phyloP scores from a whole-genome alignment of 169 alveolate genomes.

The Miamiensis avidus region DNA sequence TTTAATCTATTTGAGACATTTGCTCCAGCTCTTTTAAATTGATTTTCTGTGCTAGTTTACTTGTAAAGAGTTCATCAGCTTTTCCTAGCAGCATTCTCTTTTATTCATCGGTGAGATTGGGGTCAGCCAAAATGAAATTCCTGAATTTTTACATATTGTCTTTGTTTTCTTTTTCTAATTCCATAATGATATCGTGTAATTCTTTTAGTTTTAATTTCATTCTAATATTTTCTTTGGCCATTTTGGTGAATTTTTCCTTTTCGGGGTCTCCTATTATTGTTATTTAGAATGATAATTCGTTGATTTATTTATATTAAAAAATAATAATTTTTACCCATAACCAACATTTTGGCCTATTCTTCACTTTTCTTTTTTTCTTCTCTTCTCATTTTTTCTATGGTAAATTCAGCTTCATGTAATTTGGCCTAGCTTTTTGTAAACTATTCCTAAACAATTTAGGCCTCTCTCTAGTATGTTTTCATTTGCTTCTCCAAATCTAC shows the following conservation, averaged over 20 bases:
- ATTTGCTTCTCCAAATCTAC: slow-evolving; percentile 35
- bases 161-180: slow-evolving; percentile 45
- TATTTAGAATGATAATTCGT: no score
- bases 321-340: no score
- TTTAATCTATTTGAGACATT: slow-evolving; percentile 21
- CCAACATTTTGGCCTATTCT: slow-evolving; percentile 11
- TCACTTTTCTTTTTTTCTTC: slow-evolving; percentile 32
- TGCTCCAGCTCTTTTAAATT: slow-evolving; percentile 42
- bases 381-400: slow-evolving; percentile 29
- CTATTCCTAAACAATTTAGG: slow-evolving; percentile 34
- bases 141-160: slow-evolving; percentile 35
- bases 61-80: slow-evolving; percentile 38
- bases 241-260: slow-evolving; percentile 33
- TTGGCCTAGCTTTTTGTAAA: slow-evolving; percentile 6
- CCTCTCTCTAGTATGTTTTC: slow-evolving; percentile 29
- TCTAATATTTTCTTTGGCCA: slow-evolving; percentile 38
- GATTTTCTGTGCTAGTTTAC: slow-evolving; percentile 27
- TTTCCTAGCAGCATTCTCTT: slow-evolving; percentile 38
- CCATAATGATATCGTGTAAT: slow-evolving; percentile 20
- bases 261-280: no score
- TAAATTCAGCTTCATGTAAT: slow-evolving; percentile 11
- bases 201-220: slow-evolving; percentile 36
- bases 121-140: slow-evolving; percentile 25
- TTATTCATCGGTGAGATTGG: slow-evolving; percentile 46
- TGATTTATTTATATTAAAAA: no score